phyloP scores from a whole-genome alignment of 2,329 filamentous ascomycete species.

The Aspergillus amoenus region DNA sequence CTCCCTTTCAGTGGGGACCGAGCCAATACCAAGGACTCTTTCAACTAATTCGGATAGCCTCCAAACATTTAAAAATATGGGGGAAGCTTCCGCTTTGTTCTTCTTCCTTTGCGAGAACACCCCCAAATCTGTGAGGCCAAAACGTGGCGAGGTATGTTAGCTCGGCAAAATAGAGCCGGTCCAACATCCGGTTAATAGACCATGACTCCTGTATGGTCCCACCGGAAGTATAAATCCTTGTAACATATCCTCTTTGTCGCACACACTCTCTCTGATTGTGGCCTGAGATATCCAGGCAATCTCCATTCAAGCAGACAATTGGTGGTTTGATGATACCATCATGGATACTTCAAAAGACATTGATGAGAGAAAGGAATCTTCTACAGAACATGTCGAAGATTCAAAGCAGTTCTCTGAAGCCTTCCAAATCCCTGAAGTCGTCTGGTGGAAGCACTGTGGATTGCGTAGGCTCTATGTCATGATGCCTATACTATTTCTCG shows the following conservation, averaged over 20 bases:
- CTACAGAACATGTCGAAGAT: background rate
- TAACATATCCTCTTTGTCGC: background rate
- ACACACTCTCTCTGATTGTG: background rate
- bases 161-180: background rate
- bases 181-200: background rate
- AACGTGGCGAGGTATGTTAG: background rate
- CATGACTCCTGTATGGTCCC: background rate
- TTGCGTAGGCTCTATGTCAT: slow-evolving; percentile 16
- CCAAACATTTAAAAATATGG: background rate
- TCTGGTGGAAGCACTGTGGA: slow-evolving; percentile 17
- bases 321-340: background rate
- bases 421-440: slow-evolving; percentile 12
- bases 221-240: background rate
- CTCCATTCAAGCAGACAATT: too few species aligned
- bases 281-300: background rate
- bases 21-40: background rate
- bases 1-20: background rate
- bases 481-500: slow-evolving; percentile 13
- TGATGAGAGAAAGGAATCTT: background rate
- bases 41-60: background rate
- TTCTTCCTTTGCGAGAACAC: background rate
- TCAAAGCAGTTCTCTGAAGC: background rate
- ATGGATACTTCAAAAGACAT: background rate
- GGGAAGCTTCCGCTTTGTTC: background rate
- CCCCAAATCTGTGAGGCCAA: background rate